Evolutionary conservation across 1,284 basidiomycete species (phyloP).

Genomic region (Phaffia rhodozyma): DNA sequence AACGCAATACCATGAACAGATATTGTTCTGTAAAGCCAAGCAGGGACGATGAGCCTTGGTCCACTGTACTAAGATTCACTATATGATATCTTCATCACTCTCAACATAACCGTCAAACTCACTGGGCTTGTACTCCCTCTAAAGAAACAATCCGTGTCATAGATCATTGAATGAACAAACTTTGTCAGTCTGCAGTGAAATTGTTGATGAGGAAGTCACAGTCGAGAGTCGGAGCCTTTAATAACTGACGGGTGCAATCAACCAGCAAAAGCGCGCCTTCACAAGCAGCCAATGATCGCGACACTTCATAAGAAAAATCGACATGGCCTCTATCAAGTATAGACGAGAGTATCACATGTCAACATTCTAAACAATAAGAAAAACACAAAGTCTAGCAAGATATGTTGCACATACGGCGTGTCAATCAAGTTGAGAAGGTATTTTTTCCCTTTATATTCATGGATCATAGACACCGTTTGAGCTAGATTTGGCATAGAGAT

Average conservation of each 20-base stretch:
- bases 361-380: neutral
- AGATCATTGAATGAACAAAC: neutral
- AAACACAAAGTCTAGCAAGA: neutral
- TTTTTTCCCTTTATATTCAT: constrained; percentile 43
- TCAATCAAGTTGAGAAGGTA: constrained; percentile 92
- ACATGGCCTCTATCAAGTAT: constrained; percentile 59
- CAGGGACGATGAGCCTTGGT: too few relatives aligned
- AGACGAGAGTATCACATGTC: constrained; percentile 32
- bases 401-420: constrained; percentile 48
- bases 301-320: constrained; percentile 94
- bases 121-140: constrained; percentile 89
- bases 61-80: too few relatives aligned
- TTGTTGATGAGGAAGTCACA: neutral
- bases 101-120: too few relatives aligned
- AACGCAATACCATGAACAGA: constrained; percentile 84
- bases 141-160: neutral
- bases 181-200: neutral
- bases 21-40: constrained; percentile 44
- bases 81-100: too few relatives aligned
- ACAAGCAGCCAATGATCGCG: constrained; percentile 80
- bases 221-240: neutral
- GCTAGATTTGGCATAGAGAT: constrained; percentile 53
- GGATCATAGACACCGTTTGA: constrained; percentile 85
- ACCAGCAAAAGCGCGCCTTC: constrained; percentile 85
- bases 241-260: constrained; percentile 61